Evolutionary conservation across 2,329 filamentous ascomycete species (phyloP).

Genomic region (Pseudogymnoascus destructans): DNA sequence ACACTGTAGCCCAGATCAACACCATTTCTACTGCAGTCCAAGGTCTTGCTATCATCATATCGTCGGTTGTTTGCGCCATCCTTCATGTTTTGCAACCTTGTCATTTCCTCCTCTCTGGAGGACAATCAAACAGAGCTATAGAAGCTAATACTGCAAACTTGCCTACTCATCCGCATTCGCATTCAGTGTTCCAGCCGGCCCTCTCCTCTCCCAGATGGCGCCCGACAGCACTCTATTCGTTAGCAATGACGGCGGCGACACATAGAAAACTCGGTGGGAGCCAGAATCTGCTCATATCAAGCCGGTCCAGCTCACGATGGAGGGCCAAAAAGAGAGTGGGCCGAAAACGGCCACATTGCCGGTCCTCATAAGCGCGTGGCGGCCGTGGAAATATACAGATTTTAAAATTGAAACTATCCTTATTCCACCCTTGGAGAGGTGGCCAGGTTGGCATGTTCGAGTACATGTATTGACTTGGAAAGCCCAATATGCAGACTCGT

Average conservation of each 20-base stretch:
- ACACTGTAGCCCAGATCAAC: constrained; percentile 25
- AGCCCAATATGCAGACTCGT: neutral
- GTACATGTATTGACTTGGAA: constrained; percentile 25
- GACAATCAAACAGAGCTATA: constrained; percentile 31
- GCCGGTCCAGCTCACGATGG: neutral
- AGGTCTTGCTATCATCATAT: constrained; percentile 23
- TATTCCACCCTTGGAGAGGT: constrained; percentile 25
- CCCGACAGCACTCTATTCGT: constrained; percentile 21
- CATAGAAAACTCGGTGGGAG: constrained; percentile 20
- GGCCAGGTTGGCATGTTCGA: constrained; percentile 30
- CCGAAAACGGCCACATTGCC: neutral
- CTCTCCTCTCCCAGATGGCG: constrained; percentile 24
- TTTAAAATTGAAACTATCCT: constrained; percentile 28
- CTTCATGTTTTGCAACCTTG: constrained; percentile 19
- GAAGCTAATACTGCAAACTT: constrained; percentile 35
- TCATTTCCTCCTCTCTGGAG: constrained; percentile 32
- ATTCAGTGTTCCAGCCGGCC: constrained; percentile 32
- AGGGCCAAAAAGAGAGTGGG: neutral
- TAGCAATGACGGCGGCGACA: constrained; percentile 17
- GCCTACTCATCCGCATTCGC: constrained; percentile 36
- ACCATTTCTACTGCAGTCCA: constrained; percentile 19
- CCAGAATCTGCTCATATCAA: constrained; percentile 13
- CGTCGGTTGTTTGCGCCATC: constrained; percentile 19
- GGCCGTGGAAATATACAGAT: constrained; percentile 14
- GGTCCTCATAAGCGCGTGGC: constrained; percentile 15